Base-by-base conservation (phyloP, 768 basidiomycete genomes). In the Austroboletus eburneus region DNA sequence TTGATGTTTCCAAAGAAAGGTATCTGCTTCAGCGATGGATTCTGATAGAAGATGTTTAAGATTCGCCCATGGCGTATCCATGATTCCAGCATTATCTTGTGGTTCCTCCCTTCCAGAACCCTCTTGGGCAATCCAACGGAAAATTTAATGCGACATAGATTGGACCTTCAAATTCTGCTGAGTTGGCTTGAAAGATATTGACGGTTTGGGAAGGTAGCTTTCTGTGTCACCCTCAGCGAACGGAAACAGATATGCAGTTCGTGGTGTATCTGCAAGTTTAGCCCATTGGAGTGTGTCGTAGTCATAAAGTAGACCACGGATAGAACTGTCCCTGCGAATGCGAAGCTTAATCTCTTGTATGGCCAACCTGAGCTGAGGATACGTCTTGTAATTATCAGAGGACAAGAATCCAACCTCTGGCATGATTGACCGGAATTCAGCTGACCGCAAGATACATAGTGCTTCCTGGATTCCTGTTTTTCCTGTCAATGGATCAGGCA, bases 341-440 rank as follows among this genome's bases (percentile, higher is more conserved):
- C 4, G 35, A 21, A 20, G 21, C 12, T 9, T 20, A 9, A 36
- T 36, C 35, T 36, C 18, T 12, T 36, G 8, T 10, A 36, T 36
- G 17, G 35, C 35, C 5, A 36, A 36, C 3, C 9, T 6, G 35
- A 36, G n/a, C 21, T 23, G 22, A 12, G 13, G 16, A 32, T 16
- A 48, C 13, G 33, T 47, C 14, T 72, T 69, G 44, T 43, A 18
- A 18, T n/a, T 4, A 35, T 4, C 25, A 10, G 72, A 49, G 10
- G 9, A 16, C 2, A 72, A 67, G 10, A 60, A 59, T 25, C 7
- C 53, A 46, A 9, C 22, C 1, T 6, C 50, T 48, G 10, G 73
- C 55, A 69, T 64, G 39, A 75, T 75, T 2, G 75, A 73, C 17
- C 51, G 58, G 23, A 57, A 67, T 12, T 58, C 52, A 12, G 72